Base-by-base conservation (phyloP, 1,284 basidiomycete genomes). In the Apiotrichum montevideense region DNA sequence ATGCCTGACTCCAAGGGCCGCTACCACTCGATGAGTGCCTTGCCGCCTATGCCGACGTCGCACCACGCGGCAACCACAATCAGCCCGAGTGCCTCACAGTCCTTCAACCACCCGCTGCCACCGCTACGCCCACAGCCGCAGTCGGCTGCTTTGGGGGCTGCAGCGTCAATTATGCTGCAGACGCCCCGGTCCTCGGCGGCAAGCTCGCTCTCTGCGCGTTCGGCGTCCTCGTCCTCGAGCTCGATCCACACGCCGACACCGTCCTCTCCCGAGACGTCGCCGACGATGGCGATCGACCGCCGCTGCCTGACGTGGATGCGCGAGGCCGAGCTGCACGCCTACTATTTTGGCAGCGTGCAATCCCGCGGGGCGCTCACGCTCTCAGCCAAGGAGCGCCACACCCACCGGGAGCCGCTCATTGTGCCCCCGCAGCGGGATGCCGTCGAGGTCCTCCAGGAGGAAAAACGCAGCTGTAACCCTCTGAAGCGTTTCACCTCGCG, bases 241-340 rank as follows among this genome's bases (percentile, higher is more conserved):
- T 34, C 45, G 5, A 4, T 29, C 29, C 34, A 13, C 45, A 29
- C 45, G 4, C 9, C 50, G 3, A 51, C 49, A 5, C 21, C 42
- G 3, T 32, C 51, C 6, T 43, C 52, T 10, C 52, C 52, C 32
- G 43, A 51, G 35, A 47, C 46, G 0, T 40, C 57, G 3, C 8
- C 45, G 40, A 9, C 53, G 9, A 14, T 35, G 2, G 32, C 55
- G 29, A 61, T 61, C 42, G 59, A 61, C 56, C 53, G 56, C 42
- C 51, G 42, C 14, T 61, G 59, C 34, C 53, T 61, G 29, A 35
- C 48, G 50, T 61, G 56, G 56, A 58, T 61, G 53, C 59, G 59
- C 43, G 54, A 61, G 39, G 54, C 59, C 29, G 59, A 61, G 51
- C 53, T 45, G 44, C 53, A 55, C 43, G 51, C 49, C 29, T 51